Base-by-base conservation (phyloP, 805 yeast species). In the Candida boleticola region DNA sequence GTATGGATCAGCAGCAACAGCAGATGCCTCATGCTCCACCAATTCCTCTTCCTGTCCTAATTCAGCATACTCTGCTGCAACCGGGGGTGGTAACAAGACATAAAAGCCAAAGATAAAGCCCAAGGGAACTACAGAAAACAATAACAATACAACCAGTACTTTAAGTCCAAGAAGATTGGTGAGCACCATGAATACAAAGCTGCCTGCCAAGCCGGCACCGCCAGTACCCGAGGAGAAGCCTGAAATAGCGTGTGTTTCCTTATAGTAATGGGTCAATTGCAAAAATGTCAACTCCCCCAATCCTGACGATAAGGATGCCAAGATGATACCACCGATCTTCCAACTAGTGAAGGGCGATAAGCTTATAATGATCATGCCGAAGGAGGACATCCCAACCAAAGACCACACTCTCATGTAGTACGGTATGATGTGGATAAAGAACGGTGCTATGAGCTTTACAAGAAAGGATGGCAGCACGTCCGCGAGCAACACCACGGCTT, bases 151-250 rank as follows among this genome's bases (percentile, higher is more conserved):
- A 0, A 68, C 43, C 45, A 69, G 69, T 0, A 86, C 81, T 5
- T 77, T 61, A 1, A 88, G 44, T 1, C 78, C 71, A 18, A 86
- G 37, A 55, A 89, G 65, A 1, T 92, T 83, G 0, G 97, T 92
- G 52, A 87, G 46, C 1, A 84, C 50, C 74, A 92, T 54, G 55
- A 79, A 90, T 11, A 76, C 55, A 40, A 85, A 86, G 42, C 90
- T 80, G 0, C 98, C 99, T 16, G 79, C 74, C 4, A 92, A 60
- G 0, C 99, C 99, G 1, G 99, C 98, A 16, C 89, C 95, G 3
- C 99, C 98, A 0, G 98, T 92, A 1, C 99, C 99, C 5, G 89
- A 78, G 17, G 96, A 85, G 80, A 95, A 92, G 0, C 95, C 97
- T 38, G 83, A 80, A 36, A 92, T 67, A 3, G 95, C 71, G n/a